Percentiles rank a stretch among this genome's conserved stretches.
Conservation (phyloP, 2,329 filamentous ascomycete species). For the Dothideomycetes sp. region DNA sequence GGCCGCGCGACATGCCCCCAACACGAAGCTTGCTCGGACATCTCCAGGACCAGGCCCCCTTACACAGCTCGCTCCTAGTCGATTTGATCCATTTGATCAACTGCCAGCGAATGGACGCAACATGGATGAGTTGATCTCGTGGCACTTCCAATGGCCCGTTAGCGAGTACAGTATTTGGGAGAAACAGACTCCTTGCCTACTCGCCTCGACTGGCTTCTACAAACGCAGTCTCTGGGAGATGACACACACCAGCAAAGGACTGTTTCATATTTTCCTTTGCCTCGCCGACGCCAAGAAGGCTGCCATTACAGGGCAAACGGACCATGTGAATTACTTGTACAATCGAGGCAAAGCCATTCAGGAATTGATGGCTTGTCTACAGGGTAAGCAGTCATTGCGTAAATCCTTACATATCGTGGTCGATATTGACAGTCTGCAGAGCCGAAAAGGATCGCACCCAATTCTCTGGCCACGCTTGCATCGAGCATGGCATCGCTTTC, state of each 20-base stretch:
- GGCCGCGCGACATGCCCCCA: too few species aligned
- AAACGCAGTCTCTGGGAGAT: neutral
- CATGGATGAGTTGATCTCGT: neutral
- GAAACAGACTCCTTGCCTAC: neutral
- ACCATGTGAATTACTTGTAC: neutral
- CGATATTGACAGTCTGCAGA: neutral
- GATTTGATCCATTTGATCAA: neutral
- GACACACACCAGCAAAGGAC: neutral
- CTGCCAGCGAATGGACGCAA: neutral
- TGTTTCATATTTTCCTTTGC: neutral
- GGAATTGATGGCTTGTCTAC: neutral
- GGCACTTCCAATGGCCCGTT: neutral
- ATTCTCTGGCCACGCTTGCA: neutral
- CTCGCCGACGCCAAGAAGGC: neutral
- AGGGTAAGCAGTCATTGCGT: neutral
- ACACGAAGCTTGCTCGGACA: too few species aligned
- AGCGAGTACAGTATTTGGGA: neutral
- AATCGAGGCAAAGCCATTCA: neutral
- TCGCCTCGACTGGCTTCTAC: neutral
- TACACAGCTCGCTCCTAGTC: neutral
- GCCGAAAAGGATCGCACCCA: neutral
- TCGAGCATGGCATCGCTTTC: neutral
- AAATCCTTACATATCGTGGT: neutral
- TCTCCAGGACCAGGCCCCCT: too few species aligned
- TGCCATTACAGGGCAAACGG: neutral